Base-by-base conservation (phyloP, 2,329 filamentous ascomycete species). In the Fusarium tuaranense region DNA sequence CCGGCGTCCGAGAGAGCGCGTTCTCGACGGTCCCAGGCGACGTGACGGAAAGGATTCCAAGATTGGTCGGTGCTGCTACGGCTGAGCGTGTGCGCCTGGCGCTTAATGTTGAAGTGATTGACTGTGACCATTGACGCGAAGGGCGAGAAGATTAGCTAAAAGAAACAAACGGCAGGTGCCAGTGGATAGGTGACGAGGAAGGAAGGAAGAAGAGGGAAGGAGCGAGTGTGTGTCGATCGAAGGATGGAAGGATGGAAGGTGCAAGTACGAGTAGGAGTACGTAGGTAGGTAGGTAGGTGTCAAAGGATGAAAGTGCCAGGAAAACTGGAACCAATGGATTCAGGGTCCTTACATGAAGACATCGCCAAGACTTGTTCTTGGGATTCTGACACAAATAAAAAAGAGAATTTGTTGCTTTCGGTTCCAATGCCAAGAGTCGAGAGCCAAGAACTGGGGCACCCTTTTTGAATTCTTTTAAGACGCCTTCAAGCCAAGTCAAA, bases 11-110 rank as follows among this genome's bases (percentile, higher is more conserved):
- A 76, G 27, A 69, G 18, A 6, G 73, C 58, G 57, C 78, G 76
- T 14, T 68, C 71, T 61, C 74, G 76, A 14, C 75, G 79, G 18
- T 78, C 79, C 82, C 82, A 85, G 25, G 78, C 72, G n/a, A 85
- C 80, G 67, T 85, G 85, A 10, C 84, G 82, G 63, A 88, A 88
- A 9, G 84, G 84, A 34, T 87, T 87, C 82, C 83, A 86, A 25
- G 78, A 76, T 25, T 84, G 81, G 65, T 84, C 82, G 60, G 78
- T 73, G 64, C 81, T 81, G 39, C 82, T 79, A 66, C 86, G 84
- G 61, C 85, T 84, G 51, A 86, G 76, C 25, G 72, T 81, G 69
- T 86, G 84, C 68, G 87, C 87, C 67, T 82, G 79, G 69, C 83
- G 82, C 81, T 85, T 88, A 71, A 85, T 83, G 63, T 80, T 81